These are phyloP conservation scores for Paulinella micropora DNA, from an alignment of 78 protist genomes.

Conservation along the genomic window DNA sequence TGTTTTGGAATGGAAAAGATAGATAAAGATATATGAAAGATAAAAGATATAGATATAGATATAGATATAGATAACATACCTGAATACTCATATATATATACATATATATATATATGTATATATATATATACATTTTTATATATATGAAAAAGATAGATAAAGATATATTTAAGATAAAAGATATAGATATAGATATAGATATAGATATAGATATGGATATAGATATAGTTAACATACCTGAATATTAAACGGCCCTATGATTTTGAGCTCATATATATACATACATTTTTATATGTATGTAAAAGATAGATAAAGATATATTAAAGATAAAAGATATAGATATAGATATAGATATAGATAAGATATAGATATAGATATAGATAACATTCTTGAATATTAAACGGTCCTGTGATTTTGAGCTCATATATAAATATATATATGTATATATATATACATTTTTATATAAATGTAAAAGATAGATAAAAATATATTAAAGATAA, in stretches of 20 bases:
- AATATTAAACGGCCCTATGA: constrained; percentile 86
- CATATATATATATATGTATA: background rate
- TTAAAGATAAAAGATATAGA: background rate
- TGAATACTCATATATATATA: too few species aligned
- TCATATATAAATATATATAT: background rate
- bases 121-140: background rate
- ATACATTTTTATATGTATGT: background rate
- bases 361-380: background rate
- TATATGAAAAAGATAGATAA: background rate
- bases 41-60: background rate
- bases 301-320: background rate
- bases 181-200: background rate
- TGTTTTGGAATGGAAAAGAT: constrained; percentile 45
- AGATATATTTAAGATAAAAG: too few species aligned
- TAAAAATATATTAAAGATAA: too few species aligned
- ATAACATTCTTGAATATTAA: constrained; percentile 83
- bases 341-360: background rate
- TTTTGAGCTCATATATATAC: constrained; percentile 71
- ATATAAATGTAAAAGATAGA: too few species aligned
- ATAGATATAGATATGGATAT: background rate
- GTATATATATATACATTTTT: background rate
- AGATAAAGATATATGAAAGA: background rate
- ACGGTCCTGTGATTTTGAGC: constrained; percentile 77
- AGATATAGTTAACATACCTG: constrained; percentile 41
- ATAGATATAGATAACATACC: background rate